Evolutionary conservation across 805 yeast genomes (phyloP).

Genomic region (Candida coleopterorum): DNA sequence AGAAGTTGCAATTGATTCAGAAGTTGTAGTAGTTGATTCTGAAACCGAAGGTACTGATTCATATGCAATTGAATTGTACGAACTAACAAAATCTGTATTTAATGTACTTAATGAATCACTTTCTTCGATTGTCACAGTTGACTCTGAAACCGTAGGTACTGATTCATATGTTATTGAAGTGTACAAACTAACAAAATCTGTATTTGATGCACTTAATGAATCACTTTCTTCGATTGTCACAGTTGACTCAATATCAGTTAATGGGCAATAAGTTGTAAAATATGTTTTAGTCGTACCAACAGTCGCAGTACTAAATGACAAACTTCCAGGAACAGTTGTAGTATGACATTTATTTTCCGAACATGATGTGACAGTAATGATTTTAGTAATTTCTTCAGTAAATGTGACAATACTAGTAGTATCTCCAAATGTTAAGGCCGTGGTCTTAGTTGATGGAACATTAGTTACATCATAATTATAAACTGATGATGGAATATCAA

Average conservation of each 20-base stretch:
- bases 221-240: not conserved
- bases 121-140: no score
- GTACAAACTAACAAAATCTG: no score
- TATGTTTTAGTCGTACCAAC: not conserved
- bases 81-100: no score
- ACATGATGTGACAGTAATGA: slow-evolving; percentile 35
- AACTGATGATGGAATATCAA: not conserved
- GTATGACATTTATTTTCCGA: slow-evolving; percentile 11
- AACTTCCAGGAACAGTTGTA: not conserved
- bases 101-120: no score
- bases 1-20: not conserved
- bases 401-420: slow-evolving; percentile 3
- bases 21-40: not conserved
- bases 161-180: no score
- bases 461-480: not conserved
- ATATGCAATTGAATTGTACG: no score
- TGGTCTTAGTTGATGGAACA: slow-evolving; percentile 1
- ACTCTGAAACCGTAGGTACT: no score
- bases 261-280: not conserved
- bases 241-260: not conserved
- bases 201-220: no score
- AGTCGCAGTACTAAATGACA: not conserved
- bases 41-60: no score
- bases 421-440: slow-evolving; percentile 1
- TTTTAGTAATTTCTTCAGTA: slow-evolving; percentile 18